These are phyloP conservation scores for Vigna hirtella DNA, from an alignment of 306 rosid genomes.

Conservation along the genomic window DNA sequence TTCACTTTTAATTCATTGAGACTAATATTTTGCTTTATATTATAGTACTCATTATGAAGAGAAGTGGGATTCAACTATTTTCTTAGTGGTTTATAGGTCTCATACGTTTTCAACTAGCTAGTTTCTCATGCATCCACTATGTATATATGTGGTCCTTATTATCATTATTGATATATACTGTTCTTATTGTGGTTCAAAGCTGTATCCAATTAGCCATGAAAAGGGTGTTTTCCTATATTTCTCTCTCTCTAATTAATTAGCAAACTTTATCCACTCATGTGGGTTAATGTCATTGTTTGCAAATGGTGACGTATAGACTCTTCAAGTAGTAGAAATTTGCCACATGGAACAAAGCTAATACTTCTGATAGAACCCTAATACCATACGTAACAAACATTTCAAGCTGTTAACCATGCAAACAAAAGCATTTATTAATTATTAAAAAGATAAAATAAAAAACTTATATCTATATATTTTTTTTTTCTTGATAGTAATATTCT, in stretches of 20 bases:
- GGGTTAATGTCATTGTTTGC: constrained; percentile 23
- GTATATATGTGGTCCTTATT: constrained; percentile 7
- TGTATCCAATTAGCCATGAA: constrained; percentile 43
- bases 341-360: not conserved
- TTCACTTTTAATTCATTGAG: not conserved
- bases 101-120: not conserved
- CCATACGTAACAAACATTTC: constrained; percentile 14
- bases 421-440: constrained; percentile 16
- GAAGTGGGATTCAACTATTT: constrained; percentile 45
- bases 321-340: constrained; percentile 5
- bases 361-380: not conserved
- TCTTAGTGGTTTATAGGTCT: constrained; percentile 47
- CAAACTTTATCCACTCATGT: constrained; percentile 5
- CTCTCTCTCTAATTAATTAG: constrained; percentile 3
- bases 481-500: not conserved
- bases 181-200: constrained; percentile 42
- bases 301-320: constrained; percentile 27
- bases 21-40: not conserved
- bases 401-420: not conserved
- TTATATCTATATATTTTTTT: not conserved
- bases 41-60: constrained; percentile 13
- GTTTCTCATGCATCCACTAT: constrained; percentile 3
- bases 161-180: constrained; percentile 10
- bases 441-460: not conserved
- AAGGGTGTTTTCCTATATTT: constrained; percentile 28